phyloP scores from a whole-genome alignment of 2,329 filamentous ascomycete species.

The Chaetomiaceae sp. region DNA sequence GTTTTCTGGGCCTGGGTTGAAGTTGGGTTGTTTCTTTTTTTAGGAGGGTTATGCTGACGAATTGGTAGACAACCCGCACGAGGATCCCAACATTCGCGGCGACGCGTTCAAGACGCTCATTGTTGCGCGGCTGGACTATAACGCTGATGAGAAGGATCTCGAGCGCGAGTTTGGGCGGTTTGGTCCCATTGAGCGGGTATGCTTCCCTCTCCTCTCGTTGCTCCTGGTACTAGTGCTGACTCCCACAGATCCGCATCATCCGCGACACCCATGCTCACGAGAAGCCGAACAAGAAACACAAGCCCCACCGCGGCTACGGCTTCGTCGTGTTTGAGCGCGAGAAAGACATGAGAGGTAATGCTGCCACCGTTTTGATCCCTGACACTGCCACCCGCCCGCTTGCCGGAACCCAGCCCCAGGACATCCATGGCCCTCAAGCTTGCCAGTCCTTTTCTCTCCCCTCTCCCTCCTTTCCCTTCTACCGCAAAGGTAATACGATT shows the following conservation, averaged over 20 bases:
- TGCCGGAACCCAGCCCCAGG: constrained; percentile 26
- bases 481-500: constrained; percentile 30
- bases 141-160: constrained; percentile 81
- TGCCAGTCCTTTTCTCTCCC: constrained; percentile 41
- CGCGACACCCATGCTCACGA: constrained; percentile 66
- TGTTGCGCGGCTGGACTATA: constrained; percentile 84
- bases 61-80: constrained; percentile 66
- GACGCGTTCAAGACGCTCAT: constrained; percentile 96
- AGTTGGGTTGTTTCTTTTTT: not conserved
- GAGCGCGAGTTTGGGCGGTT: constrained; percentile 92
- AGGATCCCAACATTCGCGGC: constrained; percentile 84
- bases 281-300: constrained; percentile 72
- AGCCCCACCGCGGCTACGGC: constrained; percentile 83
- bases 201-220: constrained; percentile 27
- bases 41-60: not conserved
- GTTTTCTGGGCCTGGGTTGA: not conserved
- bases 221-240: constrained; percentile 5
- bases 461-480: constrained; percentile 12
- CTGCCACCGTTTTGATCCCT: constrained; percentile 41
- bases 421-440: constrained; percentile 53
- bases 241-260: constrained; percentile 76
- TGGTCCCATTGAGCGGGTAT: constrained; percentile 86
- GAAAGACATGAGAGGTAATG: constrained; percentile 98
- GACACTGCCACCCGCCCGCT: constrained; percentile 16
- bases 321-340: constrained; percentile 97